phyloP scores from a whole-genome alignment of 1,284 basidiomycete genomes.

The Coniferiporia sulphurascens region DNA sequence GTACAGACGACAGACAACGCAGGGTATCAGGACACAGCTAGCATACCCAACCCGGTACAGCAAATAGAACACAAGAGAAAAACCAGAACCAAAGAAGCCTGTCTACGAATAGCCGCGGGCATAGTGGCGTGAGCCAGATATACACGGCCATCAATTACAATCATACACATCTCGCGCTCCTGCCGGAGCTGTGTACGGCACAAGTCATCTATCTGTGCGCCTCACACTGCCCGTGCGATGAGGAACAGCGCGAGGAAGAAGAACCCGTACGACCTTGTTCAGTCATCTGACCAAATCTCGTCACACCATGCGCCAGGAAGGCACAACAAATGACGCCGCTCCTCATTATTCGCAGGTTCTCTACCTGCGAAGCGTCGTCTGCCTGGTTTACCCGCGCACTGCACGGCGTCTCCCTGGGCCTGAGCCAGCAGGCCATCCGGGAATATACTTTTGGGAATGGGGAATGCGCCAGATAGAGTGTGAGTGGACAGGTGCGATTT shows the following conservation, averaged over 20 bases:
- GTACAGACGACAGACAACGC: too few species aligned
- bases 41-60: background rate
- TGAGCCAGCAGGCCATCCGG: background rate
- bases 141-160: background rate
- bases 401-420: background rate
- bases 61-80: background rate
- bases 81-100: background rate
- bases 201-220: too few species aligned
- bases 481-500: background rate
- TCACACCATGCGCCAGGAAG: background rate
- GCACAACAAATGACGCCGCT: background rate
- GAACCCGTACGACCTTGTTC: background rate
- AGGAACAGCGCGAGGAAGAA: background rate
- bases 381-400: background rate
- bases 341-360: background rate
- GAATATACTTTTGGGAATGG: background rate
- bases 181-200: background rate
- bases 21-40: background rate
- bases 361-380: background rate
- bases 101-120: background rate
- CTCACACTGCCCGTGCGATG: too few species aligned
- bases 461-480: background rate
- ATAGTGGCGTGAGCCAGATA: background rate
- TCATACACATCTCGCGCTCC: conserved; percentile 1
- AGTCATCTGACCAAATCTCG: background rate